A percentile compares a stretch with the other conserved stretches of the same genome.
Evolutionary conservation across 441 rosid genomes (phyloP).

Genomic region (Pelargonium exstipulatum): DNA sequence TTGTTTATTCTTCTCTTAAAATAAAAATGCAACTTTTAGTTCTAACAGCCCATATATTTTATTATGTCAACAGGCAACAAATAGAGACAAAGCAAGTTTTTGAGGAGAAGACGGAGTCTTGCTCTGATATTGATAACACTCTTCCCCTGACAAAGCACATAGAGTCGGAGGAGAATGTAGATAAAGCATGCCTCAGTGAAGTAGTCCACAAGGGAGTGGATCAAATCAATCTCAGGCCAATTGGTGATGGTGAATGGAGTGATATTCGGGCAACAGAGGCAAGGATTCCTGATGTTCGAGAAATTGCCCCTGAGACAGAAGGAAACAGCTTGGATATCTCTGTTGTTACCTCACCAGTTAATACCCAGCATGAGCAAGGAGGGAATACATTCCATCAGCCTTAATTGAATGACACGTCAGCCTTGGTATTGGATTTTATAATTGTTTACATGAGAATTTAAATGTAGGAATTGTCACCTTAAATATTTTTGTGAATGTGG

Average conservation of each 20-base stretch:
- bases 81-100: conserved; percentile 66
- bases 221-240: conserved; percentile 41
- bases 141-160: conserved; percentile 61
- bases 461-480: neutral
- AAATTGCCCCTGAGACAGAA: conserved; percentile 52
- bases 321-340: conserved; percentile 68
- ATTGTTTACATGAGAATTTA: neutral
- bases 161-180: conserved; percentile 67
- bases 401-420: conserved; percentile 23
- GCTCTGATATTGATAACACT: conserved; percentile 35
- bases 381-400: conserved; percentile 47
- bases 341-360: conserved; percentile 40
- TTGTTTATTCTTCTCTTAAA: too few relatives aligned
- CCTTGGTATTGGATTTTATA: neutral
- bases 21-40: neutral
- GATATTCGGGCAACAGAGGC: conserved; percentile 88
- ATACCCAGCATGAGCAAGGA: conserved; percentile 42
- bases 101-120: conserved; percentile 59
- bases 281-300: conserved; percentile 72
- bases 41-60: neutral
- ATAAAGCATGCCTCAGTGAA: conserved; percentile 69
- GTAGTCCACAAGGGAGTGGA: conserved; percentile 23
- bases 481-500: neutral
- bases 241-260: conserved; percentile 67
- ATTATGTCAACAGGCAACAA: conserved; percentile 51